These are phyloP conservation scores for Lepiota brunneoincarnata DNA, from an alignment of 768 basidiomycete genomes.

Conservation along the genomic window DNA sequence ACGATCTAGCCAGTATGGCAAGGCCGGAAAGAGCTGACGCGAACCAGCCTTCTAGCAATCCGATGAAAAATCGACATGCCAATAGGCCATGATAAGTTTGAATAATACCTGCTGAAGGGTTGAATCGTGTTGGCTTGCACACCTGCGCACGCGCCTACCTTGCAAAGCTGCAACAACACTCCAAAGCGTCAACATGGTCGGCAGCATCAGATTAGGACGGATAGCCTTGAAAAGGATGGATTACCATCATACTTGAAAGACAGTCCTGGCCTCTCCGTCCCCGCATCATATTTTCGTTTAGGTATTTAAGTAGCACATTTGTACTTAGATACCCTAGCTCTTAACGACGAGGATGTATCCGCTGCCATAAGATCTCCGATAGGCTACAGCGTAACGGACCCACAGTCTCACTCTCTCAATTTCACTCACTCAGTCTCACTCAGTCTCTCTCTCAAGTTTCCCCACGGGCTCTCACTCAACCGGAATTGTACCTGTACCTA, in stretches of 20 bases:
- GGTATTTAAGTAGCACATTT: no score
- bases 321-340: no score
- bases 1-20: neutral
- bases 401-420: no score
- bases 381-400: no score
- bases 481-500: no score
- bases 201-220: slow-evolving; percentile 57
- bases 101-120: slow-evolving; percentile 38
- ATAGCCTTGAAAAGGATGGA: slow-evolving; percentile 31
- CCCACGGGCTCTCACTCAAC: no score
- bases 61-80: slow-evolving; percentile 49
- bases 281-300: no score
- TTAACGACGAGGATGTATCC: no score
- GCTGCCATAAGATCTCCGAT: no score
- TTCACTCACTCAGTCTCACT: no score
- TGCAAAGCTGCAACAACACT: slow-evolving; percentile 64
- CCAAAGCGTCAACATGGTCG: slow-evolving; percentile 63
- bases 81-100: slow-evolving; percentile 41
- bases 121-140: neutral
- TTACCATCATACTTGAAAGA: neutral
- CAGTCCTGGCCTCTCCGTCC: neutral
- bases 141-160: slow-evolving; percentile 31
- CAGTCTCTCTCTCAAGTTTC: no score
- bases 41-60: slow-evolving; percentile 42
- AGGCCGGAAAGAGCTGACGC: neutral